Conservation (phyloP, 345 rosid genomes). For the Dipteronia dyeriana region DNA sequence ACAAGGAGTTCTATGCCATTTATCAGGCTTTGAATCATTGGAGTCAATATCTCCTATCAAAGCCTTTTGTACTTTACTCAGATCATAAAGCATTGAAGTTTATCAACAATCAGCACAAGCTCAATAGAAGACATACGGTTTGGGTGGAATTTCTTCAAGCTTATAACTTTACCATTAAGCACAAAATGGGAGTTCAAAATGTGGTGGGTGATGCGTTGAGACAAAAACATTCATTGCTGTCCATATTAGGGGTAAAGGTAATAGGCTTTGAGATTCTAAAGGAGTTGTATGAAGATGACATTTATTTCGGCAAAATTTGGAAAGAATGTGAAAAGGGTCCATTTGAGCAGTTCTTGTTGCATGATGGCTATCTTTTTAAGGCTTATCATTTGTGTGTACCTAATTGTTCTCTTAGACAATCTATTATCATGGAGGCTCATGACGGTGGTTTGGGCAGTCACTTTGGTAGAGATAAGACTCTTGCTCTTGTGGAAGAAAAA, state of each 20-base stretch:
- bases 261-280: background rate
- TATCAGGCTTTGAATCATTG: background rate
- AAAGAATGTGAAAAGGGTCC: no score
- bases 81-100: background rate
- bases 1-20: no score
- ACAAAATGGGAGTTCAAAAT: background rate
- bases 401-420: no score
- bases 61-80: background rate
- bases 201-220: background rate
- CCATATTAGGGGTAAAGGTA: background rate
- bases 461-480: no score
- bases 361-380: no score
- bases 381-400: no score
- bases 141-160: background rate
- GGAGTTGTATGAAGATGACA: background rate
- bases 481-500: no score
- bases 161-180: background rate
- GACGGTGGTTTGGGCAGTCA: no score
- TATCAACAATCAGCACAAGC: background rate
- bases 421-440: no score
- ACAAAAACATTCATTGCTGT: background rate
- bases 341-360: no score
- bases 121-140: background rate
- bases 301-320: background rate
- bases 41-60: background rate